A percentile compares a stretch with the other conserved stretches of the same genome.
phyloP scores from a whole-genome alignment of 352 stramenopile genomes.

The Phytophthora ohioensis region DNA sequence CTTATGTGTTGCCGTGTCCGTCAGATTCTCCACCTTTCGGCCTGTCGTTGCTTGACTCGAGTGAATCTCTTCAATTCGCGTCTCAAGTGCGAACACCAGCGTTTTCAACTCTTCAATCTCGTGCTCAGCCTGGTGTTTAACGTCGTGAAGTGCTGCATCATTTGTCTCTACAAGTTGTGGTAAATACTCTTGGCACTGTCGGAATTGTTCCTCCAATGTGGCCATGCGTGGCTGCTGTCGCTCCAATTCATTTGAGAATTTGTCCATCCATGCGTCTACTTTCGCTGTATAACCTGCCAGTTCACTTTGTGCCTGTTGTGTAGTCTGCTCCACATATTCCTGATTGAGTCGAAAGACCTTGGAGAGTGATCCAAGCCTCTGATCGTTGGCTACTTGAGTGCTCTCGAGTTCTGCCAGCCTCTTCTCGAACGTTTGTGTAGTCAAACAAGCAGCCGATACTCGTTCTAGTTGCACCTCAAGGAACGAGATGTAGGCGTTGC shows the following conservation, averaged over 20 bases:
- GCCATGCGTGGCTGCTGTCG: constrained; percentile 46
- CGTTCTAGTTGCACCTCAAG: constrained; percentile 90
- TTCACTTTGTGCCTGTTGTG: constrained; percentile 50
- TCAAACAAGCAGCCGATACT: constrained; percentile 83
- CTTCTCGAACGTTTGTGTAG: constrained; percentile 73
- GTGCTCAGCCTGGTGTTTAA: constrained; percentile 32
- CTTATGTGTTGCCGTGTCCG: constrained; percentile 48
- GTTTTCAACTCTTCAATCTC: constrained; percentile 65
- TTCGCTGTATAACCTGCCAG: constrained; percentile 47
- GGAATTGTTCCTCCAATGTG: constrained; percentile 52
- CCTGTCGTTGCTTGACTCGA: constrained; percentile 39
- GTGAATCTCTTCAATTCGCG: constrained; percentile 53
- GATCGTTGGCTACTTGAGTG: constrained; percentile 49
- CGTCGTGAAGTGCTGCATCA: constrained; percentile 38
- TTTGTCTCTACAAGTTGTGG: constrained; percentile 40
- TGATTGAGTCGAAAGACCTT: constrained; percentile 79
- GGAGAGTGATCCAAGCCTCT: constrained; percentile 72
- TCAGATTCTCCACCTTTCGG: constrained; percentile 52
- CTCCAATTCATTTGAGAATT: constrained; percentile 56
- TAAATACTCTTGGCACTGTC: constrained; percentile 52
- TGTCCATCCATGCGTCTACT: constrained; percentile 74
- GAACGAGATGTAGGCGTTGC: constrained; percentile 89
- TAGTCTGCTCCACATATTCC: constrained; percentile 71
- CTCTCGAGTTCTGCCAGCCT: constrained; percentile 65
- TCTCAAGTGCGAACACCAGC: constrained; percentile 54